Conservation (phyloP, 2,329 filamentous ascomycete genomes). For the Xylariaceae sp. region DNA sequence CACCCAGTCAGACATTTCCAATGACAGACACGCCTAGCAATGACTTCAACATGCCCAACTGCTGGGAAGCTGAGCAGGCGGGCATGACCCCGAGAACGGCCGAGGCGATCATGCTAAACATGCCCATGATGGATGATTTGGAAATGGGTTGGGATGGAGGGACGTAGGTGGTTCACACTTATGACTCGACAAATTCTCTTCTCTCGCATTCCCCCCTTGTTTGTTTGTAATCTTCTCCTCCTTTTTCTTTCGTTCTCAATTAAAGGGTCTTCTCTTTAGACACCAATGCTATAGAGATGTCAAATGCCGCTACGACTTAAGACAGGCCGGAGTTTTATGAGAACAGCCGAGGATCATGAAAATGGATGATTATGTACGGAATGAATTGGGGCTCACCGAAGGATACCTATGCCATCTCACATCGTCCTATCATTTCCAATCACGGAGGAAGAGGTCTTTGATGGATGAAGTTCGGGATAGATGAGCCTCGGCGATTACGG, state of each 20-base stretch:
- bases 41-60: constrained; percentile 39
- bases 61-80: constrained; percentile 41
- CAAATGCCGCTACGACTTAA: not conserved
- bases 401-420: not conserved
- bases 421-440: not conserved
- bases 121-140: constrained; percentile 57
- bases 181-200: not conserved
- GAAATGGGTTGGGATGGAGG: constrained; percentile 45
- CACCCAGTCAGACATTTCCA: constrained; percentile 32
- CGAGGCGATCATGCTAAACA: constrained; percentile 52
- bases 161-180: constrained; percentile 11
- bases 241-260: not conserved
- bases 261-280: not conserved
- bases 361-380: not conserved
- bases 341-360: not conserved
- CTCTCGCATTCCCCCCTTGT: not conserved
- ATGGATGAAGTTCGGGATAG: not conserved
- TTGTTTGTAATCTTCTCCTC: not conserved
- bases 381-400: not conserved
- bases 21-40: constrained; percentile 35
- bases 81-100: constrained; percentile 48
- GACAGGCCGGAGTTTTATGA: not conserved
- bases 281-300: not conserved
- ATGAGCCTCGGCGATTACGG: constrained; percentile 5
- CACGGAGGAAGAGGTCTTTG: not conserved